Evolutionary conservation across 371 early-diverging fungal genomes (phyloP).

Genomic region (Coemansia sp.): DNA sequence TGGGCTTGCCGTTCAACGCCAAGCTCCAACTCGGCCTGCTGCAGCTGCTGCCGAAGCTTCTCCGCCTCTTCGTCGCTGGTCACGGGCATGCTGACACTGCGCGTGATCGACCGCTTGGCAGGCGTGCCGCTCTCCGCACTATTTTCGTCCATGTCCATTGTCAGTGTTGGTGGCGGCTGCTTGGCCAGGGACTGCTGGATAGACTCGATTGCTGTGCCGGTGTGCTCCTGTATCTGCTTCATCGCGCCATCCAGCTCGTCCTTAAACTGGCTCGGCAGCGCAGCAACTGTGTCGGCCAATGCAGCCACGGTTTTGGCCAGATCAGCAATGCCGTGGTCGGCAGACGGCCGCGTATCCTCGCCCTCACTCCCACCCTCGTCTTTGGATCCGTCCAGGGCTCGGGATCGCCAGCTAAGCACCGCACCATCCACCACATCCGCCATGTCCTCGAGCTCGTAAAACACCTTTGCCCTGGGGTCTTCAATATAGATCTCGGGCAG

Average conservation of each 20-base stretch:
- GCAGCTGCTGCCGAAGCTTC: constrained; percentile 53
- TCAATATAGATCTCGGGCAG: constrained; percentile 59
- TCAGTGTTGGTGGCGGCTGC: background rate
- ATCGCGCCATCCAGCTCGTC: constrained; percentile 16
- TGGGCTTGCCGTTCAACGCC: constrained; percentile 63
- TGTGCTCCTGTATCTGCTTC: constrained; percentile 10
- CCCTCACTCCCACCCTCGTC: background rate
- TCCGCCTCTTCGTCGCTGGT: constrained; percentile 30
- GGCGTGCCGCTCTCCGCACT: background rate
- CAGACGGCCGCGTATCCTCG: background rate
- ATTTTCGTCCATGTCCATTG: constrained; percentile 4
- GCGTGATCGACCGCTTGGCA: constrained; percentile 7
- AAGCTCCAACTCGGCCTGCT: constrained; percentile 57
- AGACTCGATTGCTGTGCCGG: constrained; percentile 7
- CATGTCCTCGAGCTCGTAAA: constrained; percentile 70
- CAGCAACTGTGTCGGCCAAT: constrained; percentile 15
- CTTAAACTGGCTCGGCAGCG: constrained; percentile 25
- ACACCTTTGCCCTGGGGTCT: constrained; percentile 59
- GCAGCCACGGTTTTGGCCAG: constrained; percentile 39
- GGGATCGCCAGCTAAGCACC: constrained; percentile 56
- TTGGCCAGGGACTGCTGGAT: background rate
- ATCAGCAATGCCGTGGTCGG: constrained; percentile 21
- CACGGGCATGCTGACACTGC: constrained; percentile 36
- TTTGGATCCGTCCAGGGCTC: constrained; percentile 5
- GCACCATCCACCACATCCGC: constrained; percentile 66